phyloP scores from a whole-genome alignment of 1,284 basidiomycete species.

The Marasmius sp. region DNA sequence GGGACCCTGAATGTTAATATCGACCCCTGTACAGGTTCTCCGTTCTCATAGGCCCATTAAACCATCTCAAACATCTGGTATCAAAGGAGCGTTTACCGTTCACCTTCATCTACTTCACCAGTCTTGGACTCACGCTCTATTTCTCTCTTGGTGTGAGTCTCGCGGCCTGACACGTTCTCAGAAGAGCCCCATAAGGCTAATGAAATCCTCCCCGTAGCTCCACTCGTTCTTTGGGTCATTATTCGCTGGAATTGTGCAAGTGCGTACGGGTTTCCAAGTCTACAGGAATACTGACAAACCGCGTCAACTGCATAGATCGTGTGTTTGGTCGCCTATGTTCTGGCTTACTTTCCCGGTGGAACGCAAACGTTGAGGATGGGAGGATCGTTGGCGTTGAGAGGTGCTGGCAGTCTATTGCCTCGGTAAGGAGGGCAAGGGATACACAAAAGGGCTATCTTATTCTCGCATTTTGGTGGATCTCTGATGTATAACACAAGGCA shows the following conservation, averaged over 20 bases:
- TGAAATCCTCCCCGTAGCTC: conserved; percentile 40
- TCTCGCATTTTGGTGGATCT: too few relatives aligned
- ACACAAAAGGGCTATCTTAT: not conserved
- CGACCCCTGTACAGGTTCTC: conserved; percentile 58
- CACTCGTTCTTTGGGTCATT: conserved; percentile 85
- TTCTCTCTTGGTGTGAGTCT: conserved; percentile 80
- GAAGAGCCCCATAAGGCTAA: not conserved
- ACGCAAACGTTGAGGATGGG: conserved; percentile 81
- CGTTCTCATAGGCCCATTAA: conserved; percentile 82
- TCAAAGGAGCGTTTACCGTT: conserved; percentile 88
- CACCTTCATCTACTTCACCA: conserved; percentile 80
- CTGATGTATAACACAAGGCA: too few relatives aligned
- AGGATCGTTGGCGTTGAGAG: conserved; percentile 77
- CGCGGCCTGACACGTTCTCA: not conserved
- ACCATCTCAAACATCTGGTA: conserved; percentile 87
- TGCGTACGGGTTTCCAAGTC: conserved; percentile 23
- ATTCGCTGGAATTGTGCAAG: conserved; percentile 77
- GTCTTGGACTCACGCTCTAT: conserved; percentile 82
- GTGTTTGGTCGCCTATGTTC: conserved; percentile 82
- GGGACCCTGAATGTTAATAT: not conserved
- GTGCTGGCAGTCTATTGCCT: conserved; percentile 79
- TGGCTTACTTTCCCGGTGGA: conserved; percentile 91
- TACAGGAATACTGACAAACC: not conserved
- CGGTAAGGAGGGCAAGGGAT: conserved; percentile 41
- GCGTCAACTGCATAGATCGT: conserved; percentile 49